phyloP scores from a whole-genome alignment of 2,329 filamentous ascomycete species.

The Epichloe bromicola region DNA sequence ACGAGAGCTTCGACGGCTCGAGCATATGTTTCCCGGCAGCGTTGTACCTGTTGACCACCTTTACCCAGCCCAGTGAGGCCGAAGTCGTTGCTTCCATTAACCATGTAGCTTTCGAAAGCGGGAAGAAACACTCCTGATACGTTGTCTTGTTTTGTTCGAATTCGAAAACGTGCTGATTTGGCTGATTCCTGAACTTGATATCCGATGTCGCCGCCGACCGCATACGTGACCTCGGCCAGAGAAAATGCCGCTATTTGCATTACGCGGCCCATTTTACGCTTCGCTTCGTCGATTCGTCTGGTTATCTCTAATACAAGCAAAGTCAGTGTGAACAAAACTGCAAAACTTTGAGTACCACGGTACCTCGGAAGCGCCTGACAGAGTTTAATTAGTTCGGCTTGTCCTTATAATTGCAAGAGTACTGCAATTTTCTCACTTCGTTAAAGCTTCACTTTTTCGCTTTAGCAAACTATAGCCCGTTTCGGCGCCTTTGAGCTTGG shows the following conservation, averaged over 20 bases:
- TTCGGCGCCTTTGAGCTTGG: constrained; percentile 88
- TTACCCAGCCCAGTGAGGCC: constrained; percentile 91
- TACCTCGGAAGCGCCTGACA: constrained; percentile 6
- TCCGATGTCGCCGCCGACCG: constrained; percentile 85
- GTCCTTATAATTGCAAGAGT: not conserved
- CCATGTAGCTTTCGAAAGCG: constrained; percentile 80
- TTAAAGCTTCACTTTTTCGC: constrained; percentile 94
- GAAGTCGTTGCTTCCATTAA: constrained; percentile 89
- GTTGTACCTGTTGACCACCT: constrained; percentile 92
- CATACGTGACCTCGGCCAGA: constrained; percentile 92
- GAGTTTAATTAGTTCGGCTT: not conserved
- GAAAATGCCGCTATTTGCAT: constrained; percentile 99
- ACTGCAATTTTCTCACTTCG: constrained; percentile 52
- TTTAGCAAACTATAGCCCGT: constrained; percentile 90
- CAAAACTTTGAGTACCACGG: not conserved
- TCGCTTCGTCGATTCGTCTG: constrained; percentile 92
- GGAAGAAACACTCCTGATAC: constrained; percentile 93
- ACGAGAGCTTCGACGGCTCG: constrained; percentile 91
- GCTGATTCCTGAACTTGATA: constrained; percentile 97
- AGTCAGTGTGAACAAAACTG: constrained; percentile 6
- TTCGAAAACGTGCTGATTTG: constrained; percentile 80
- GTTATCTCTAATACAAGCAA: constrained; percentile 60
- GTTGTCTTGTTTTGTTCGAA: constrained; percentile 95
- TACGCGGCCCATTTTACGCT: constrained; percentile 97
- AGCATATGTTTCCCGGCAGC: constrained; percentile 90